These are phyloP conservation scores for Mycena belliarum DNA, from an alignment of 768 basidiomycete species.

Conservation along the genomic window DNA sequence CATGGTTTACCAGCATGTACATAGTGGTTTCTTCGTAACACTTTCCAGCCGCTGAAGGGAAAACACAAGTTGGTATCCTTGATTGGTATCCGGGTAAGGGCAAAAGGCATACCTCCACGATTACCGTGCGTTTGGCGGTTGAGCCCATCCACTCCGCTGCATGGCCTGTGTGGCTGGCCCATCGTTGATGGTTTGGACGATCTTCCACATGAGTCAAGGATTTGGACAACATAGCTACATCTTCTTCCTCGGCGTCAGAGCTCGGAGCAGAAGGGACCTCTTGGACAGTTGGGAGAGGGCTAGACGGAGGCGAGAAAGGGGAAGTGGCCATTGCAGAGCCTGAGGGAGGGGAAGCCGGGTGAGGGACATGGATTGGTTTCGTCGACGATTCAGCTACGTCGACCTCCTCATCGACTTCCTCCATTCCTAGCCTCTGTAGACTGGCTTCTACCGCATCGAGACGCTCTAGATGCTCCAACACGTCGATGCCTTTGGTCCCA, in stretches of 20 bases:
- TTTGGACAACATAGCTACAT: conserved; percentile 68
- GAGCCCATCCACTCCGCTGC: conserved; percentile 51
- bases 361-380: conserved; percentile 26
- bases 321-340: conserved; percentile 40
- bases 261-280: conserved; percentile 55
- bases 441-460: conserved; percentile 82
- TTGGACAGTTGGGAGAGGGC: conserved; percentile 57
- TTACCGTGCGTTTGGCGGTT: conserved; percentile 56
- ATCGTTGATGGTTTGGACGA: conserved; percentile 38
- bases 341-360: conserved; percentile 32
- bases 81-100: background rate
- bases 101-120: conserved; percentile 67
- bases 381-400: conserved; percentile 62
- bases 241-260: conserved; percentile 68
- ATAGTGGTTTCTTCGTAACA: conserved; percentile 66
- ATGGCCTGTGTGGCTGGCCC: conserved; percentile 33
- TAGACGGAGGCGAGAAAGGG: conserved; percentile 60
- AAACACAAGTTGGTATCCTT: background rate
- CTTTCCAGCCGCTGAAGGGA: conserved; percentile 67
- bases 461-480: conserved; percentile 83
- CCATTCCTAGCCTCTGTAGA: conserved; percentile 69
- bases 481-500: conserved; percentile 83
- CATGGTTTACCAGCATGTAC: conserved; percentile 64
- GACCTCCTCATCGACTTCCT: conserved; percentile 57
- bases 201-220: conserved; percentile 72